Conservation (phyloP, 2,329 filamentous ascomycete species). For the Cadophora gregata region DNA sequence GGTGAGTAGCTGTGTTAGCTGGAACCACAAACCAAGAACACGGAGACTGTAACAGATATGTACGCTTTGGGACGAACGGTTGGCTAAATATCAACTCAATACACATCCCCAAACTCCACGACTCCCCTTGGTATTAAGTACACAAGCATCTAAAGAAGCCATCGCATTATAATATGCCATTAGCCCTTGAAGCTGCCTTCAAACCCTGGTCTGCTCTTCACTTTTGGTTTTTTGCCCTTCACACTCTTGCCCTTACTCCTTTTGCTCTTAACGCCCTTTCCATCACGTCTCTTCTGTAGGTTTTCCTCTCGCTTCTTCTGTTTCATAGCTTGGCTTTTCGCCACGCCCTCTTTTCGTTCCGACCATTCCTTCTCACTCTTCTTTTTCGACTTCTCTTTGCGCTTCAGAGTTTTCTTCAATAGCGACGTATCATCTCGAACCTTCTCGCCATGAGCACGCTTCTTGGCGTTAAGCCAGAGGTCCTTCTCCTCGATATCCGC, state of each 20-base stretch:
- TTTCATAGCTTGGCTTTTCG: conserved; percentile 76
- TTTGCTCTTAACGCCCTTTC: conserved; percentile 70
- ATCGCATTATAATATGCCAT: conserved; percentile 9
- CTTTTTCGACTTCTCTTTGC: conserved; percentile 87
- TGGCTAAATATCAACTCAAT: conserved; percentile 17
- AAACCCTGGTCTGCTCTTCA: conserved; percentile 59
- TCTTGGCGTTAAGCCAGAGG: conserved; percentile 88
- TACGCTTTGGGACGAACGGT: background rate
- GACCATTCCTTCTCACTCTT: conserved; percentile 92
- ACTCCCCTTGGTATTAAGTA: conserved; percentile 7
- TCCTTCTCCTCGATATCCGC: conserved; percentile 93
- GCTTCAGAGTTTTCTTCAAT: conserved; percentile 93
- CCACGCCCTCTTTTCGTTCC: conserved; percentile 73
- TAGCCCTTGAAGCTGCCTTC: conserved; percentile 56
- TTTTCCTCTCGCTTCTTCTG: conserved; percentile 86
- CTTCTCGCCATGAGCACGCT: conserved; percentile 86
- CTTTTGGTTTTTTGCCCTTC: conserved; percentile 52
- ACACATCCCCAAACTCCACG: conserved; percentile 7
- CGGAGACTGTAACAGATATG: background rate
- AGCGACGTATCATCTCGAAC: conserved; percentile 85
- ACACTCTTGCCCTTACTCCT: conserved; percentile 59
- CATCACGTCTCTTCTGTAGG: conserved; percentile 74
- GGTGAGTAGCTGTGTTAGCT: no score
- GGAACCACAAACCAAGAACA: no score
- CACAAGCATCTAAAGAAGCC: conserved; percentile 4